Evolutionary conservation across 2,329 filamentous ascomycete genomes (phyloP), one percentile per base, ranked within the genome.

Genomic region (Chaetomium sp.): DNA sequence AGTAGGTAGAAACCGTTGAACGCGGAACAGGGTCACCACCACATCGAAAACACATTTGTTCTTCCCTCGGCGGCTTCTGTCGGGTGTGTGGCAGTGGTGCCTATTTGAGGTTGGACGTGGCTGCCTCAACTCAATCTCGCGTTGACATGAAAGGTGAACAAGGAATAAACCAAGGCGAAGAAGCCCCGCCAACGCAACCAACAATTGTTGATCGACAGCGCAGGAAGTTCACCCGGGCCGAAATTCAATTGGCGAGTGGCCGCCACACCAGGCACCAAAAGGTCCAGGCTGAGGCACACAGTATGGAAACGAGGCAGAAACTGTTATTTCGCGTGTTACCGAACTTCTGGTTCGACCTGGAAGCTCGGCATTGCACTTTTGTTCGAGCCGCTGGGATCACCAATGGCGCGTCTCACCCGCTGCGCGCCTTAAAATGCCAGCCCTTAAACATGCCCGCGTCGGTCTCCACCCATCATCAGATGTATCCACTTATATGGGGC

Each of bases 341-440:
- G 58, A 60, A n/a, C 33, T 7, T 53, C 29, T 53, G 47, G 49
- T 60, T 60, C 47, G 19, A 19, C 50, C 50, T 47, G 21, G 47
- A 19, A 9, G n/a, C 49, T 45, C 47, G 58, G 58, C 58, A 50
- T 25, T 56, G 50, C 51, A 51, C 25, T 51, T 27, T 27, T 10
- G 2, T n/a, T 23, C 21, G 47, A 16, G n/a, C 47, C 21, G 25
- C 23, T 47, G 27, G 27, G 16, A 53, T 27, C 50, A 53, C 50
- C 25, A 53, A 53, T 53, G 23, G 23, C 50, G 23, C 23, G 27
- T 53, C 12, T 7, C 45, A 23, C 45, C 6, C 19, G 23, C 45
- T 23, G n/a, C 23, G 45, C 45, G 45, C 45, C 33, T 35, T 35
- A 10, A 35, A 3, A 35, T 13, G 33, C n/a, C n/a, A n/a, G n/a